Percentiles rank a stretch among this genome's conserved stretches.
Conservation (phyloP, 371 early-diverging fungal genomes). For the Basidiobolus meristosporus region DNA sequence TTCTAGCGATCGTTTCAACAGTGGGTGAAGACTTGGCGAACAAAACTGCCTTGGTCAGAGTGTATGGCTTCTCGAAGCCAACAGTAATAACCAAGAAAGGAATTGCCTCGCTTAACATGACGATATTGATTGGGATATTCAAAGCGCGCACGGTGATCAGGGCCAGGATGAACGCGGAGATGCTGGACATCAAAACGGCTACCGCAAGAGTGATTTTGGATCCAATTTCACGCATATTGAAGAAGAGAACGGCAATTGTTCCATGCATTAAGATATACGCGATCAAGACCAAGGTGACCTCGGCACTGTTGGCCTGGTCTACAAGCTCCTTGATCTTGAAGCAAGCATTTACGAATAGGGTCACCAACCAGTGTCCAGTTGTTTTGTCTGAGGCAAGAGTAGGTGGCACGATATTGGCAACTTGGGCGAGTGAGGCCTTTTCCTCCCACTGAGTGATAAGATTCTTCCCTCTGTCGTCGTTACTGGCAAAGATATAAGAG, state of each 20-base stretch:
- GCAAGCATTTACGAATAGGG: not conserved
- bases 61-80: constrained; percentile 77
- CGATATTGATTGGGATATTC: constrained; percentile 9
- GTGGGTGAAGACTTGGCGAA: not conserved
- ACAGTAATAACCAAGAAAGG: constrained; percentile 86
- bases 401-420: no score
- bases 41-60: constrained; percentile 62
- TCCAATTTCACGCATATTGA: constrained; percentile 73
- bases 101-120: constrained; percentile 46
- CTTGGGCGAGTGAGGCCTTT: no score
- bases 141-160: constrained; percentile 40
- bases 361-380: not conserved
- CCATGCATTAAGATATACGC: constrained; percentile 74
- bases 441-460: not conserved
- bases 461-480: not conserved
- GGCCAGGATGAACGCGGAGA: constrained; percentile 63
- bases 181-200: constrained; percentile 14
- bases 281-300: constrained; percentile 57
- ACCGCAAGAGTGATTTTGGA: constrained; percentile 62
- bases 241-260: constrained; percentile 61
- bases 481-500: not conserved
- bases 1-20: constrained; percentile 8
- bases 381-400: not conserved
- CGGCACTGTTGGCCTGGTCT: constrained; percentile 41
- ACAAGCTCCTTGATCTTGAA: not conserved